phyloP scores from a whole-genome alignment of 495 filamentous ascomycete genomes.

The Extremus antarcticus region DNA sequence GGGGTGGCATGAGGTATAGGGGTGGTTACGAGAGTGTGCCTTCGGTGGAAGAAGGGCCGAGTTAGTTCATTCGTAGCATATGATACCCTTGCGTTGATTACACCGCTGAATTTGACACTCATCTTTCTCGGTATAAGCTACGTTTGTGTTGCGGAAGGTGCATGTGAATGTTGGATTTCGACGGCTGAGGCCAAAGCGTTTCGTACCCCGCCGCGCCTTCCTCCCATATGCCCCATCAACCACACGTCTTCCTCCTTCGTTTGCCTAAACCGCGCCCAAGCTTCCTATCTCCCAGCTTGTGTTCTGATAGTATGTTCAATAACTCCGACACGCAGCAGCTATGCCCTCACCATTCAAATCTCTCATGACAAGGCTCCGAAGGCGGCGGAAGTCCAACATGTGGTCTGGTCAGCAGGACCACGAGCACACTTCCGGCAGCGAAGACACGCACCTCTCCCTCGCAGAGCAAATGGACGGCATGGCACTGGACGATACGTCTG shows the following conservation, averaged over 20 bases:
- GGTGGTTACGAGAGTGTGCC: conserved; percentile 24
- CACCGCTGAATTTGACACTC: background rate
- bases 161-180: too few species aligned
- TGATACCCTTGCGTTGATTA: background rate
- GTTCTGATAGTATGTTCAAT: background rate
- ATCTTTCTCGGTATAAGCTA: background rate
- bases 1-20: conserved; percentile 43
- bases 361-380: background rate
- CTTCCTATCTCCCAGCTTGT: background rate
- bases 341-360: background rate
- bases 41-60: conserved; percentile 7
- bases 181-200: too few species aligned
- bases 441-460: background rate
- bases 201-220: background rate
- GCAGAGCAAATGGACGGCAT: background rate
- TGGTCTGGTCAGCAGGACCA: background rate
- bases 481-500: too few species aligned
- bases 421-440: background rate
- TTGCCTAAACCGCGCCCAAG: background rate
- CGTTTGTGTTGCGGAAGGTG: too few species aligned
- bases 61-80: background rate
- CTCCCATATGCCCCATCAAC: background rate
- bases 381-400: background rate
- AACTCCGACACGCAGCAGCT: background rate
- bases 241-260: background rate